Percentiles rank a stretch among this genome's conserved stretches.
phyloP scores from a whole-genome alignment of 176 grass and related monocot genomes.

The Luzula sylvatica region DNA sequence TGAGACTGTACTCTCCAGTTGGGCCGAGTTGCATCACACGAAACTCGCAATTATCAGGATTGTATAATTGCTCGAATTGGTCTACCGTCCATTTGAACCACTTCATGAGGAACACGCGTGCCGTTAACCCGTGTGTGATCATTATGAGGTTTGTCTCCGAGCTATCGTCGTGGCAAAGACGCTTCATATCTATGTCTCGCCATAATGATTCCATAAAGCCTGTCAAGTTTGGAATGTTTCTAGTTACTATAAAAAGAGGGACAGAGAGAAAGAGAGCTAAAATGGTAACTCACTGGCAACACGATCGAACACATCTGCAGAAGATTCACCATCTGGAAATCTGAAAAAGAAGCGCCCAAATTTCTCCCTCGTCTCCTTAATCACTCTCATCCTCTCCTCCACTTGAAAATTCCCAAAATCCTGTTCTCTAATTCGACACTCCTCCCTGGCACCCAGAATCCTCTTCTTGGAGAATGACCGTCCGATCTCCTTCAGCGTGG shows the following conservation, averaged over 20 bases:
- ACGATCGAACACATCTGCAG: conserved; percentile 93
- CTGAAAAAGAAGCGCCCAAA: conserved; percentile 98
- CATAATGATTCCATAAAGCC: conserved; percentile 92
- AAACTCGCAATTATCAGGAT: conserved; percentile 78
- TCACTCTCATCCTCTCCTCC: conserved; percentile 67
- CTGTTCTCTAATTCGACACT: conserved; percentile 93
- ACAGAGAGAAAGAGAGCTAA: neutral
- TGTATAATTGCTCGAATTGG: conserved; percentile 90
- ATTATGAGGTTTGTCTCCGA: conserved; percentile 81
- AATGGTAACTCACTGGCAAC: conserved; percentile 47
- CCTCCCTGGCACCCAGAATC: conserved; percentile 84
- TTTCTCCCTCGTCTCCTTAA: conserved; percentile 70
- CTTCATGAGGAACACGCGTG: conserved; percentile 93
- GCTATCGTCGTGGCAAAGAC: conserved; percentile 43
- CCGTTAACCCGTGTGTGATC: conserved; percentile 78
- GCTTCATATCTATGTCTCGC: conserved; percentile 85
- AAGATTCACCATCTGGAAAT: conserved; percentile 93
- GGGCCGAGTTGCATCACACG: conserved; percentile 92
- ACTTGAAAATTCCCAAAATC: conserved; percentile 99
- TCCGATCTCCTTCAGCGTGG: conserved; percentile 71
- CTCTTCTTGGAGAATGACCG: conserved; percentile 54
- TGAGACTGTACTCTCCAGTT: conserved; percentile 71
- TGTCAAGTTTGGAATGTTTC: neutral
- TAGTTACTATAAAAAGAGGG: neutral
- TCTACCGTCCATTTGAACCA: conserved; percentile 99